Base-by-base conservation (phyloP, 2,329 filamentous ascomycete genomes). In the Aspergillus viridinutans region DNA sequence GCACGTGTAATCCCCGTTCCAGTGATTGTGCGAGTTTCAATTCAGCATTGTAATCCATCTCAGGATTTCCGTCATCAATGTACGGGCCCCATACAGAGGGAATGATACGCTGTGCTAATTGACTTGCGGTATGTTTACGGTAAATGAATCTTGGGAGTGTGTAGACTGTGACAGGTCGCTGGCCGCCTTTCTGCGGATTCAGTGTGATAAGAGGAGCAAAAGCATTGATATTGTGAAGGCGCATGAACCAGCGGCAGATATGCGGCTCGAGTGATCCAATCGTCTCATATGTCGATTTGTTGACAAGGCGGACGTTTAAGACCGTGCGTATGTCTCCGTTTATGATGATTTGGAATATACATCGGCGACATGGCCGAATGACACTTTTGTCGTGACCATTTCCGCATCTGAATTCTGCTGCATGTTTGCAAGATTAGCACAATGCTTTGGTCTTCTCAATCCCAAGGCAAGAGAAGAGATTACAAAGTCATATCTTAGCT, bases 191-290 rank as follows among this genome's bases (percentile, higher is more conserved):
- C 51, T 53, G 57, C 6, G 62, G 62, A 28, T 69, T 58, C 32
- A 70, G 48, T 12, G 76, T 71, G 61, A 87, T 84, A 14, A 85
- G 80, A 8, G 74, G 73, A 59, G 85, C 78, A 62, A 87, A 87
- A 9, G 81, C 82, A 26, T 82, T 76, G 3, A 80, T 81, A 54
- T 85, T 85, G 62, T 81, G 76, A n/a, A 56, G 52, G 20, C 65
- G 67, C 58, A 69, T 63, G 49, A 69, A 69, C 55, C 62, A 66
- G n/a, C 53, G 57, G 43, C 67, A 70, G 29, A 70, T 65, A 29
- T 69, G 61, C 21, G 61, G 58, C 47, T 70, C 67, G 26, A 69
- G 58, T 7, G 60, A 45, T 52, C 64, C 65, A 52, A 69, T 67
- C 3, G 61, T 62, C 29, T 67, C 63, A 49, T 67, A 66, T 25